These are phyloP conservation scores for Jatropha multifida DNA, from an alignment of 441 rosid species.

Conservation along the genomic window DNA sequence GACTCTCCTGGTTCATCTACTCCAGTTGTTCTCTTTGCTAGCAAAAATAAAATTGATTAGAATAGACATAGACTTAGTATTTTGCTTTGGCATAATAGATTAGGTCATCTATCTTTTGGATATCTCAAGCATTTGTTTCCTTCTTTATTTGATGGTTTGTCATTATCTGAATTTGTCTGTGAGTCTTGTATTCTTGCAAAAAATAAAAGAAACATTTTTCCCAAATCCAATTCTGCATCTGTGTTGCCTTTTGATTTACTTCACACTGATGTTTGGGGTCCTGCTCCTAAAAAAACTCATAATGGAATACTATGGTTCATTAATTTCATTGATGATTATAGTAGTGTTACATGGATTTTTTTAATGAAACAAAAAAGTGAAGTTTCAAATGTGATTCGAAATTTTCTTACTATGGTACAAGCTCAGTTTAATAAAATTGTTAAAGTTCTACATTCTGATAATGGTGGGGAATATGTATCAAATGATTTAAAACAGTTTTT, in stretches of 20 bases:
- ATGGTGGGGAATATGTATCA: no score
- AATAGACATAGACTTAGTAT: neutral
- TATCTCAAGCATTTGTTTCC: neutral
- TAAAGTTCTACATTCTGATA: neutral
- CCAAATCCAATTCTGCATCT: neutral
- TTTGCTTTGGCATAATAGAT: neutral
- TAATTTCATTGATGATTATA: conserved; percentile 2
- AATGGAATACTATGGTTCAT: conserved; percentile 1
- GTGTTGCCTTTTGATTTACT: neutral
- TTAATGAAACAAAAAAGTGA: no score
- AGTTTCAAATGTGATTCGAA: neutral
- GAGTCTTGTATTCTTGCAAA: neutral
- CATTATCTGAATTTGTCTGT: neutral
- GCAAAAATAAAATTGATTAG: neutral
- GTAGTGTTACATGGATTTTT: neutral
- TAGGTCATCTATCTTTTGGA: neutral
- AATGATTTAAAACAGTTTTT: no score
- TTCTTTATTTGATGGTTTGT: neutral
- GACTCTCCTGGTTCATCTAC: neutral
- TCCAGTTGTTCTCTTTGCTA: neutral
- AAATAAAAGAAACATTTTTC: no score
- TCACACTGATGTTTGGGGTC: neutral
- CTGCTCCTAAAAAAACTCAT: neutral
- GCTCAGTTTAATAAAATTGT: neutral
- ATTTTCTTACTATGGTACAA: neutral